Evolutionary conservation across 176 grass and related monocot species (phyloP), one percentile per base, ranked within the genome.

Genomic region (Calamus simplicifolius): DNA sequence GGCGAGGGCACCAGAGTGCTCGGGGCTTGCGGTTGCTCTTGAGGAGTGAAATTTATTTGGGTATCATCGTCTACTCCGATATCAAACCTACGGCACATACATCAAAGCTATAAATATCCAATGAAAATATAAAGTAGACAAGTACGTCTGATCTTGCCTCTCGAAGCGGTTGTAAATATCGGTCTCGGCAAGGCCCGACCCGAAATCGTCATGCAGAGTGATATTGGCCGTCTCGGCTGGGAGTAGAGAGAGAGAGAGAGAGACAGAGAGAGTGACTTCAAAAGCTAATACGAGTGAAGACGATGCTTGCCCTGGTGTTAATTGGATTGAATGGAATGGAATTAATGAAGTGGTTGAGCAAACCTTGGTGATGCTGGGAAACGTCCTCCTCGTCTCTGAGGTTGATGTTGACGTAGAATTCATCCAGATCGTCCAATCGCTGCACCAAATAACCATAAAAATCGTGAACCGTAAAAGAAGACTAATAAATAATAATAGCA

Each of bases 341-440:
- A 38, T n/a, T n/a, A n/a, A n/a, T 38, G 35, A 38, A 38, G 12
- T 43, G 12, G 35, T 10, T 10, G 12, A 43, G 35, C 35, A 13
- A 43, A 98, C 87, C 93, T 88, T 88, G 93, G 70, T 98, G 87
- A 82, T 63, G 61, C 7, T 76, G 43, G 13, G 69, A 68, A 4
- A 64, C 69, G 4, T 85, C 66, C 38, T 83, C 75, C 69, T 80
- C 79, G 59, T 81, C 84, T 19, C 57, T 73, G 30, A 92, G 38
- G 69, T 92, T 71, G 50, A 98, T 71, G 69, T 92, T 81, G 48
- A 97, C 56, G 62, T 91, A 97, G 15, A 80, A 69, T 72, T 91
- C 87, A 51, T 97, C 92, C 64, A 91, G 61, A 77, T 88, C 87
- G 5, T 84, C 93, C 69, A 97, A 82, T 35, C 83, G 72, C 92